Evolutionary conservation across 2,329 filamentous ascomycete genomes (phyloP).

Genomic region (Pseudogymnoascus sp.): DNA sequence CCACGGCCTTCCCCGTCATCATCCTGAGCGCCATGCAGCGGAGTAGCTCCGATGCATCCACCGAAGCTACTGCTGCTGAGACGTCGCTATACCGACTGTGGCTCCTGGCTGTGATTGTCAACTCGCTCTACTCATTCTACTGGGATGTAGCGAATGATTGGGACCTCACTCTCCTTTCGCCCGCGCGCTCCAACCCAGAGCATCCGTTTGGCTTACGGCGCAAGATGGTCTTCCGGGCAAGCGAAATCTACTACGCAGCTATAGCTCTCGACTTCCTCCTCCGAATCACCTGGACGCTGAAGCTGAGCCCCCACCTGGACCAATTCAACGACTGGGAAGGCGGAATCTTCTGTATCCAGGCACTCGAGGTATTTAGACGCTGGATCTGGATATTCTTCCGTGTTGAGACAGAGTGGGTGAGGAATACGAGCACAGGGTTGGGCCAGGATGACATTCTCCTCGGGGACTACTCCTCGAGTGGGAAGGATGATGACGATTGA

Average conservation of each 20-base stretch:
- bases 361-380: conserved; percentile 76
- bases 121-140: conserved; percentile 94
- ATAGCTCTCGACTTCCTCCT: conserved; percentile 73
- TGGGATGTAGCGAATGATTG: conserved; percentile 97
- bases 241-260: conserved; percentile 73
- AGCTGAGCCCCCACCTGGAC: conserved; percentile 74
- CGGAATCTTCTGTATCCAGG: conserved; percentile 80
- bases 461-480: conserved; percentile 60
- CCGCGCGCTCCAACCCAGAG: conserved; percentile 47
- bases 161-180: conserved; percentile 79
- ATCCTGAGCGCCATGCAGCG: conserved; percentile 69
- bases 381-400: conserved; percentile 98
- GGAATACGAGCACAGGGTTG: conserved; percentile 43
- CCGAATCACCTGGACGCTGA: conserved; percentile 85
- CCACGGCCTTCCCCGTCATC: conserved; percentile 89
- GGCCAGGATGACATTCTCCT: conserved; percentile 66
- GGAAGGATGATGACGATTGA: conserved; percentile 52
- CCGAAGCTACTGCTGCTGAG: conserved; percentile 32
- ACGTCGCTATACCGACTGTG: conserved; percentile 50
- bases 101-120: conserved; percentile 67
- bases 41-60: conserved; percentile 39
- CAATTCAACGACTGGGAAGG: conserved; percentile 81
- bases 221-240: conserved; percentile 63
- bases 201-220: conserved; percentile 73
- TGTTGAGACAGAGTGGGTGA: conserved; percentile 86